Evolutionary conservation across 31 red algal genomes (phyloP), one percentile per base, ranked within the genome.

Genomic region (Porphyra umbilicalis): DNA sequence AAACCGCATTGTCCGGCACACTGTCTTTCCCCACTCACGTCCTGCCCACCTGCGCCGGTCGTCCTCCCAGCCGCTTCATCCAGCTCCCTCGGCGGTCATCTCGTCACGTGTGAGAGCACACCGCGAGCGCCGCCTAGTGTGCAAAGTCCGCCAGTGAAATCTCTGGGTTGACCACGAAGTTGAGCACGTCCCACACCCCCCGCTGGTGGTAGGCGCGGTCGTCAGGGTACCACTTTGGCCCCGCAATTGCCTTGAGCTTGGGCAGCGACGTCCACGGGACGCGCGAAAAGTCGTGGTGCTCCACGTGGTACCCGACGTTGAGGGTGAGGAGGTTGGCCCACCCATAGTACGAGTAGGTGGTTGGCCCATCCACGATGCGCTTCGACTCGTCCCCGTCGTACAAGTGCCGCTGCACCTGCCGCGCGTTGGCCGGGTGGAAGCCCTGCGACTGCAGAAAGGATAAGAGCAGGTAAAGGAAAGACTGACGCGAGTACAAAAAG

Each of bases 341-440:
- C 35, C 92, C 92, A 79, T 95, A 95, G 86, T 95, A 95, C 46
- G 92, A 95, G 78, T 95, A 95, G 8, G 92, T 95, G 5, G 87
- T 85, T 16, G 87, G 92, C 77, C 79, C 42, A 39, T 84, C 86
- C 18, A 71, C 30, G 18, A 83, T 91, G 38, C 86, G 84, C 75
- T 91, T 85, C 16, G 74, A 15, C 6, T 95, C 88, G 75, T 87
- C 85, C 33, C 87, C 89, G 75, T 87, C 79, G 83, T 77, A 95
- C 31, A 95, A 39, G 39, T 87, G 86, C 15, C 82, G 83, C 25
- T 85, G 84, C 29, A 90, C 79, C 85, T 89, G 85, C 35, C 85
- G 87, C 30, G 86, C 79, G 33, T 87, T 88, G 13, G 85, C 85
- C 32, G 82, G 84, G 36, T 87, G 85, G 37, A 87, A 39, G 68